Conservation (phyloP, 2,329 filamentous ascomycete genomes). For the Claviceps pusilla region DNA sequence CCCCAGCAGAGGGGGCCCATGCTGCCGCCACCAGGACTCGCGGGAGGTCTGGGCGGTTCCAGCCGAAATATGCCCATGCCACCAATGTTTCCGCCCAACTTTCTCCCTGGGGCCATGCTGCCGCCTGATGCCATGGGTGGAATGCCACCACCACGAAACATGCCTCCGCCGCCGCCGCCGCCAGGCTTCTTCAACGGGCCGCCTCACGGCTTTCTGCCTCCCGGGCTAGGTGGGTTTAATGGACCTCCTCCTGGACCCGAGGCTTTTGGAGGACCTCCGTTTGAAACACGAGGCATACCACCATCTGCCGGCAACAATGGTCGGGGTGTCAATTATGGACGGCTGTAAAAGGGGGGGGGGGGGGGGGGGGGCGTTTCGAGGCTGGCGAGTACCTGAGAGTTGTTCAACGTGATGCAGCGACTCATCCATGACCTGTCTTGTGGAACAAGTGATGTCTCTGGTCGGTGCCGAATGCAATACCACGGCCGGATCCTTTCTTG, state of each 20-base stretch:
- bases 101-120: constrained; percentile 32
- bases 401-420: background rate
- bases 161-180: constrained; percentile 38
- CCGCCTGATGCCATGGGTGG: constrained; percentile 35
- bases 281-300: constrained; percentile 41
- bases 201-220: constrained; percentile 38
- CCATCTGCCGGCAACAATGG: constrained; percentile 29
- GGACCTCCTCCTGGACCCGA: constrained; percentile 33
- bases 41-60: constrained; percentile 17
- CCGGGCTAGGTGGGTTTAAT: constrained; percentile 41
- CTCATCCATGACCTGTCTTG: background rate
- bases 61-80: constrained; percentile 33
- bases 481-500: background rate
- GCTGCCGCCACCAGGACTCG: constrained; percentile 46
- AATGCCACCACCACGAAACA: constrained; percentile 37
- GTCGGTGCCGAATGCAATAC: background rate
- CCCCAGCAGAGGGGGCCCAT: constrained; percentile 33
- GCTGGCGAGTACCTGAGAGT: background rate
- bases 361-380: background rate
- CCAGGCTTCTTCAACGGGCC: constrained; percentile 41
- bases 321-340: constrained; percentile 20
- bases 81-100: constrained; percentile 48
- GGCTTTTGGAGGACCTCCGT: constrained; percentile 31
- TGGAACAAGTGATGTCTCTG: background rate
- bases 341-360: constrained; percentile 10